Percentiles rank a stretch among this genome's conserved stretches.
These are phyloP conservation scores for Mycena crocata DNA, from an alignment of 768 basidiomycete genomes.

Conservation along the genomic window DNA sequence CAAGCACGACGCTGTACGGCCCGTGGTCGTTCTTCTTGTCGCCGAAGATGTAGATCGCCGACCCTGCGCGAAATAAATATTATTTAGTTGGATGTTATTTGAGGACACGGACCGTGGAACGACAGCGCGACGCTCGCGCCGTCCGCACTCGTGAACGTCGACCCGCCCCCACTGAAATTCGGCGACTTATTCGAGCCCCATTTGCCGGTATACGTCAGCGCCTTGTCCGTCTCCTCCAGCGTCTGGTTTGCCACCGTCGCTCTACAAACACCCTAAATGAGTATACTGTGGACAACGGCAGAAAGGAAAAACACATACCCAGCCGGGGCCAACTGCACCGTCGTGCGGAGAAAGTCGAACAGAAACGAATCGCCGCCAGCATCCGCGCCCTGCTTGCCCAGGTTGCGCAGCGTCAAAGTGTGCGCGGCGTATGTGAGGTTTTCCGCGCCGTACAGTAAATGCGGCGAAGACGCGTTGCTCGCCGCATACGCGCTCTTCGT, in stretches of 20 bases:
- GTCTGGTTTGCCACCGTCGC: slow-evolving; percentile 56
- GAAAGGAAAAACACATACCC: slow-evolving; percentile 45
- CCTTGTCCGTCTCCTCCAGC: slow-evolving; percentile 52
- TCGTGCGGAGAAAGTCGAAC: slow-evolving; percentile 56
- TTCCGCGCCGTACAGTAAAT: slow-evolving; percentile 47
- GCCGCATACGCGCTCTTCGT: slow-evolving; percentile 48
- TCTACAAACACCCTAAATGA: slow-evolving; percentile 35
- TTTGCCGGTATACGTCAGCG: slow-evolving; percentile 52
- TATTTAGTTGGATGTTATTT: background rate
- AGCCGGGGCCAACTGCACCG: slow-evolving; percentile 56
- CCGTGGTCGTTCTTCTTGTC: slow-evolving; percentile 65
- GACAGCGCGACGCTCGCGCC: slow-evolving; percentile 52
- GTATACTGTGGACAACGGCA: background rate
- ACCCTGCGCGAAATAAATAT: slow-evolving; percentile 42
- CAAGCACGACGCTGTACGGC: slow-evolving; percentile 54
- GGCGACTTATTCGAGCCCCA: slow-evolving; percentile 58
- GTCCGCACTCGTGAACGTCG: slow-evolving; percentile 56
- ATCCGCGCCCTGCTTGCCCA: slow-evolving; percentile 50
- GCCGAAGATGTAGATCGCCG: slow-evolving; percentile 58
- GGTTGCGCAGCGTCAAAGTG: slow-evolving; percentile 52
- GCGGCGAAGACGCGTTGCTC: slow-evolving; percentile 45
- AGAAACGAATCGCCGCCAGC: slow-evolving; percentile 51
- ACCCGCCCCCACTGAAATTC: slow-evolving; percentile 58
- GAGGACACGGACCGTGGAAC: slow-evolving; percentile 50
- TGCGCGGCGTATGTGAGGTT: slow-evolving; percentile 54